Evolutionary conservation across 2,329 filamentous ascomycete species (phyloP).

Genomic region (Leptographium wingfieldii): DNA sequence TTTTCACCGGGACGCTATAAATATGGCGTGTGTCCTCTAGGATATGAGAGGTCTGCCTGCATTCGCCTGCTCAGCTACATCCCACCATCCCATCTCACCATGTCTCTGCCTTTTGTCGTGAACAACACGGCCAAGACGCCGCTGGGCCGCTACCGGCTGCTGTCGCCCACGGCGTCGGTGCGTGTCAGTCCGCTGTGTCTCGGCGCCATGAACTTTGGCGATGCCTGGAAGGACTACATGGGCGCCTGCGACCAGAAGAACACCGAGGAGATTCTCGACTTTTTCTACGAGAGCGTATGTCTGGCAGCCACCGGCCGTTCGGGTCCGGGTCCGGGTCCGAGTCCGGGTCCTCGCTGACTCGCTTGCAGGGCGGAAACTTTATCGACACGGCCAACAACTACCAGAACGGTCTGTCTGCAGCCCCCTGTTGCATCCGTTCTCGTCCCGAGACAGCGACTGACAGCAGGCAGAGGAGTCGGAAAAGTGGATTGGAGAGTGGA

Average conservation of each 20-base stretch:
- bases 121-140: constrained; percentile 39
- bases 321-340: no score
- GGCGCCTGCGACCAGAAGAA: constrained; percentile 52
- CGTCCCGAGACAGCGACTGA: background rate
- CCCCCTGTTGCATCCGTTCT: background rate
- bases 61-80: background rate
- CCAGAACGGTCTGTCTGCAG: constrained; percentile 37
- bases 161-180: constrained; percentile 52
- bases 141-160: constrained; percentile 51
- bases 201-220: constrained; percentile 53
- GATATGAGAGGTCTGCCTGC: no score
- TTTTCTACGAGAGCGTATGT: constrained; percentile 43
- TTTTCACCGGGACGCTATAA: no score
- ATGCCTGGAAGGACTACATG: constrained; percentile 43
- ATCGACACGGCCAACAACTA: constrained; percentile 63
- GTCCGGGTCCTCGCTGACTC: background rate
- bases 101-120: constrained; percentile 12
- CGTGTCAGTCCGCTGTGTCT: constrained; percentile 56
- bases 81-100: background rate
- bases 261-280: constrained; percentile 52
- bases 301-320: no score
- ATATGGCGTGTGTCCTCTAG: no score
- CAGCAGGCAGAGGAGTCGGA: constrained; percentile 39
- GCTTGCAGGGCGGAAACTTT: constrained; percentile 41
- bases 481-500: constrained; percentile 58